Conservation (phyloP, 768 basidiomycete species). For the Rhizopogon vesiculosus region DNA sequence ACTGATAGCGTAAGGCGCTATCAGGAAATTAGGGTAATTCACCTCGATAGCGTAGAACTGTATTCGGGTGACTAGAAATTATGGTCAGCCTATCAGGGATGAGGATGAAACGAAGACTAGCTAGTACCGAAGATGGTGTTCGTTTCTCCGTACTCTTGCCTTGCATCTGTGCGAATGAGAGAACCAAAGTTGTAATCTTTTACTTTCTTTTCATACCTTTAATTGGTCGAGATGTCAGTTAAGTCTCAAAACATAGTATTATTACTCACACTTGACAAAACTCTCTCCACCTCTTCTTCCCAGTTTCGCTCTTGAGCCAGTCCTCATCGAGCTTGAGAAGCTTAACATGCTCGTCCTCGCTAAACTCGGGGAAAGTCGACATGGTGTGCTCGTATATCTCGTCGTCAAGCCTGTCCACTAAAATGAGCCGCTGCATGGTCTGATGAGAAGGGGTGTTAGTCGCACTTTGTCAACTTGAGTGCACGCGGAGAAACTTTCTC, state of each 20-base stretch:
- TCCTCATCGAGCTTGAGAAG: slow-evolving; percentile 76
- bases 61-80: slow-evolving; percentile 15
- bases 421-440: slow-evolving; percentile 9
- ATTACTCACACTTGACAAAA: slow-evolving; percentile 1
- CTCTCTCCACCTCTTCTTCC: slow-evolving; percentile 87
- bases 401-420: slow-evolving; percentile 68
- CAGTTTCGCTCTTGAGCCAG: slow-evolving; percentile 82
- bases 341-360: slow-evolving; percentile 39
- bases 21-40: slow-evolving; percentile 11
- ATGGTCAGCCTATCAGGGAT: slow-evolving; percentile 8
- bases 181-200: slow-evolving; percentile 98
- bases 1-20: not conserved
- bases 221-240: slow-evolving; percentile 4
- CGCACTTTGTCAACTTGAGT: slow-evolving; percentile 80
- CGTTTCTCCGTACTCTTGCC: slow-evolving; percentile 78
- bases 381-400: slow-evolving; percentile 82
- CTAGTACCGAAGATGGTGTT: slow-evolving; percentile 89
- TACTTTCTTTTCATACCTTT: slow-evolving; percentile 83
- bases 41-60: slow-evolving; percentile 95
- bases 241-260: not conserved
- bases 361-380: slow-evolving; percentile 77
- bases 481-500: slow-evolving; percentile 73
- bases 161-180: slow-evolving; percentile 77
- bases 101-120: not conserved
- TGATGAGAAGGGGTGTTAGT: slow-evolving; percentile 6